phyloP scores from a whole-genome alignment of 139 green algal species.

The Spirogloea muscicola region DNA sequence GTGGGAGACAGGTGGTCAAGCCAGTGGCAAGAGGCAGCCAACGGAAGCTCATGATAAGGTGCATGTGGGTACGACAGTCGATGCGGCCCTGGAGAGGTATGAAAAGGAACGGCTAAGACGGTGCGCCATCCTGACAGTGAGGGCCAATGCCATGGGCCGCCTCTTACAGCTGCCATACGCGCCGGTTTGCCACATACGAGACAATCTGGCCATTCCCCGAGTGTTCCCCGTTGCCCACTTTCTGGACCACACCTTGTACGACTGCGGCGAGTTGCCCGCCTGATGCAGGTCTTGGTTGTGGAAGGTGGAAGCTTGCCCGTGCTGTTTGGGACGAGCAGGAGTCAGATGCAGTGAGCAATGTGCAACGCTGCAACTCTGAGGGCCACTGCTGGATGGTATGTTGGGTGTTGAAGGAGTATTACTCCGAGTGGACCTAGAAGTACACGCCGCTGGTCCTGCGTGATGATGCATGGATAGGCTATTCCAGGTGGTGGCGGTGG shows the following conservation, averaged over 20 bases:
- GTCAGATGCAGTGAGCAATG: too few species aligned
- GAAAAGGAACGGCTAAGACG: slow-evolving; percentile 39
- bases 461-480: too few species aligned
- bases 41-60: neutral
- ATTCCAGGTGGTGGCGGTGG: too few species aligned
- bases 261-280: slow-evolving; percentile 45
- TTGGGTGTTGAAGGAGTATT: too few species aligned
- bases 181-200: slow-evolving; percentile 23
- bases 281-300: too few species aligned
- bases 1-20: neutral
- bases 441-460: too few species aligned
- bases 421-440: too few species aligned
- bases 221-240: slow-evolving; percentile 34
- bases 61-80: too few species aligned
- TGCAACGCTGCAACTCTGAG: too few species aligned
- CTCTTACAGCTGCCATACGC: slow-evolving; percentile 37
- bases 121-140: slow-evolving; percentile 15
- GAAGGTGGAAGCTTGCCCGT: too few species aligned
- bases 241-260: slow-evolving; percentile 48
- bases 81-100: slow-evolving; percentile 39
- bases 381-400: too few species aligned
- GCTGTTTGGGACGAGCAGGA: too few species aligned
- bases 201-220: slow-evolving; percentile 37
- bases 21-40: neutral
- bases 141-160: slow-evolving; percentile 35